These are phyloP conservation scores for Arabis hirsuta DNA, from an alignment of 345 rosid species.

Conservation along the genomic window DNA sequence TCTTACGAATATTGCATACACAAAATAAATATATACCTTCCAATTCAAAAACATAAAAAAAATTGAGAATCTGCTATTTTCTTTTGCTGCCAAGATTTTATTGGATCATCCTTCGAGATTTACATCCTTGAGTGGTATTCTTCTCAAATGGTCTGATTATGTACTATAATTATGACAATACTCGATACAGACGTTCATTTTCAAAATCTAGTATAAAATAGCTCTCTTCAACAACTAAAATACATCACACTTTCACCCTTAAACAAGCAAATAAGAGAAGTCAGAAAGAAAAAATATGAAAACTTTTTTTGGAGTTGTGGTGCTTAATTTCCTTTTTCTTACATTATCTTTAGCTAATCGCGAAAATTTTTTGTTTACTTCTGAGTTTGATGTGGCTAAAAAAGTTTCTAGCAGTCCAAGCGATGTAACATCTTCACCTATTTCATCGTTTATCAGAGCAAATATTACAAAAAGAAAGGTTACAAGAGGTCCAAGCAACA, in stretches of 20 bases:
- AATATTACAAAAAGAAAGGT: not conserved
- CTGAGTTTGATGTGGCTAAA: not conserved
- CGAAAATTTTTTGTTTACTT: not conserved
- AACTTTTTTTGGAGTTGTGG: not conserved
- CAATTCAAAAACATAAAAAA: not conserved
- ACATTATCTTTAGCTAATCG: conserved; percentile 27
- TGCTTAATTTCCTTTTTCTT: conserved; percentile 19
- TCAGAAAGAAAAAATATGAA: conserved; percentile 10
- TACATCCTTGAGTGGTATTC: not conserved
- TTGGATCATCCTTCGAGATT: not conserved
- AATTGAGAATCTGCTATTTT: not conserved
- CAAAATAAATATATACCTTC: not conserved
- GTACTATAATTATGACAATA: not conserved
- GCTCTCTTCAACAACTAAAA: not conserved
- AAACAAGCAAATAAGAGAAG: not conserved
- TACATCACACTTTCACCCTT: conserved; percentile 8
- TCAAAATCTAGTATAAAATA: not conserved
- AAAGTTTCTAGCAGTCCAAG: not conserved
- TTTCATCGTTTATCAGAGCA: not conserved
- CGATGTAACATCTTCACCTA: not conserved
- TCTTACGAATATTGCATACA: not conserved
- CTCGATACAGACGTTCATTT: not conserved
- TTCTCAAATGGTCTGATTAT: not conserved
- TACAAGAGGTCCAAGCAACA: not conserved
- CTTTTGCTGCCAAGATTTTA: not conserved